Percentiles rank a stretch among this genome's conserved stretches.
These are phyloP conservation scores for Lasiosphaeriaceae sp. DNA, from an alignment of 495 filamentous ascomycete species.

Conservation along the genomic window DNA sequence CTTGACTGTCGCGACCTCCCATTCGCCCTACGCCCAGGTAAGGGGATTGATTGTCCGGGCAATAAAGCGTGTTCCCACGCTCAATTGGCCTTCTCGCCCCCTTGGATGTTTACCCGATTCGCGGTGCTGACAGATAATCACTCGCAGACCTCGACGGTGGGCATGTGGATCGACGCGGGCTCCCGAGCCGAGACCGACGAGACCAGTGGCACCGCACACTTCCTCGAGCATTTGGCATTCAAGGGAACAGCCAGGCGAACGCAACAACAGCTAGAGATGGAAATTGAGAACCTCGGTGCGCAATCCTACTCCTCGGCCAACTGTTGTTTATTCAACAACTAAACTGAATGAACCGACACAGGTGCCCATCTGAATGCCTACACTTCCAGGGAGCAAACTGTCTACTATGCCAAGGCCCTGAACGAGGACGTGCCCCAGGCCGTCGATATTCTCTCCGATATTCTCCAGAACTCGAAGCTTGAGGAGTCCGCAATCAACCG, in stretches of 20 bases:
- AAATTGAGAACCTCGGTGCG: conserved; percentile 99
- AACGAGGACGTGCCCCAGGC: conserved; percentile 93
- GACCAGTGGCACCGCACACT: conserved; percentile 98
- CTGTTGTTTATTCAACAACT: too few relatives aligned
- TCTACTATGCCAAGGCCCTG: conserved; percentile 94
- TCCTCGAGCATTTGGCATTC: conserved; percentile 98
- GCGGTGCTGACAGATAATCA: conserved; percentile 80
- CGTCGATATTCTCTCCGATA: conserved; percentile 97
- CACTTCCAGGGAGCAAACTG: conserved; percentile 55
- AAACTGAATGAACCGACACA: too few relatives aligned
- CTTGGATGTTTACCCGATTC: conserved; percentile 24
- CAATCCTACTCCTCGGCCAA: too few relatives aligned
- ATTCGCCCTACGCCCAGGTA: too few relatives aligned
- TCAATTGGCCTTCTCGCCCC: conserved; percentile 26
- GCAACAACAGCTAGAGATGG: conserved; percentile 72
- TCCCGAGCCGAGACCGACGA: conserved; percentile 96
- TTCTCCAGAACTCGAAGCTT: conserved; percentile 98
- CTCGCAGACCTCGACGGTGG: conserved; percentile 97
- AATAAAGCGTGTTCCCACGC: too few relatives aligned
- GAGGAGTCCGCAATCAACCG: conserved; percentile 89
- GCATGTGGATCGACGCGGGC: conserved; percentile 99
- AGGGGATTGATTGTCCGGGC: too few relatives aligned
- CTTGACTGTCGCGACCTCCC: conserved; percentile 68
- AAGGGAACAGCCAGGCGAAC: conserved; percentile 48
- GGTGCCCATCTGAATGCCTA: conserved; percentile 98